Conservation (phyloP, 2,329 filamentous ascomycete genomes). For the Pyricularia grisea region DNA sequence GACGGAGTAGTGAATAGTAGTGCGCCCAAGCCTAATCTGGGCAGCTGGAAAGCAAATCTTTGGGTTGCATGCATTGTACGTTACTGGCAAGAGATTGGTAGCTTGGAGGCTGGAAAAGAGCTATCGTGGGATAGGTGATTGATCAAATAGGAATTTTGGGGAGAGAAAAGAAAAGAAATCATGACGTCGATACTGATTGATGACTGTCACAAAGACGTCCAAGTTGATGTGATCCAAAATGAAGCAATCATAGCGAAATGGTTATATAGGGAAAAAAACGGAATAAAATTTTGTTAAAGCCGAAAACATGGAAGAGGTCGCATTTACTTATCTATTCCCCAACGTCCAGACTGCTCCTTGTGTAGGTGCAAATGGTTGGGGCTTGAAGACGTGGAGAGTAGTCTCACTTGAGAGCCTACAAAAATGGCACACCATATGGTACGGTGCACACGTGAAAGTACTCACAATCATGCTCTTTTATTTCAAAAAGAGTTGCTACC, state of each 20-base stretch:
- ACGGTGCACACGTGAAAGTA: background rate
- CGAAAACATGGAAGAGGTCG: too few species aligned
- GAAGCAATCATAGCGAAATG: background rate
- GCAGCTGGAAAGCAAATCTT: background rate
- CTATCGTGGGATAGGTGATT: background rate
- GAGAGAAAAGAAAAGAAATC: background rate
- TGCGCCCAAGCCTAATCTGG: background rate
- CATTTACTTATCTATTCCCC: background rate
- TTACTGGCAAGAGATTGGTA: background rate
- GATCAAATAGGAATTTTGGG: background rate
- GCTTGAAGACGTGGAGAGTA: too few species aligned
- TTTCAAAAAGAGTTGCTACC: too few species aligned
- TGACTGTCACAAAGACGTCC: background rate
- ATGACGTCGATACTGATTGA: background rate
- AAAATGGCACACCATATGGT: background rate
- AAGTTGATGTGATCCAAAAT: background rate
- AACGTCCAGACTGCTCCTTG: background rate
- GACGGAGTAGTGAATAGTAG: background rate
- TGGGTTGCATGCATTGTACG: background rate
- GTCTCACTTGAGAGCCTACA: too few species aligned
- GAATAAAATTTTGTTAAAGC: too few species aligned
- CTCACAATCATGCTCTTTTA: background rate
- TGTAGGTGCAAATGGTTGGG: too few species aligned
- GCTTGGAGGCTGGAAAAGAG: background rate
- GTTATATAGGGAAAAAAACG: too few species aligned